Evolutionary conservation across 352 stramenopile species (phyloP), one percentile per base, ranked within the genome.

Genomic region (Pythium volutum): DNA sequence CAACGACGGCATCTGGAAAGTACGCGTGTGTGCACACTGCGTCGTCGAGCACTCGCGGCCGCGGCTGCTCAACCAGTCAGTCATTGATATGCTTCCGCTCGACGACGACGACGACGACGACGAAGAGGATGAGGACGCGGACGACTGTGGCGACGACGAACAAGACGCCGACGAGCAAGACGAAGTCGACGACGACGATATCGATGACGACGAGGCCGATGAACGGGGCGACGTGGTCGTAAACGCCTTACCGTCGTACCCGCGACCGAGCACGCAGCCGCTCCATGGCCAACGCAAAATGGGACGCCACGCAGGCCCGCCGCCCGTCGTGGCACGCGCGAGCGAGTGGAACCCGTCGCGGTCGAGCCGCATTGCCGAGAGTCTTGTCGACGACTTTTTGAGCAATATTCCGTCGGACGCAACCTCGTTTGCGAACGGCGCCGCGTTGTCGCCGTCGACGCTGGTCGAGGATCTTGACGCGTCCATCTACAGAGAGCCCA

Each of bases 21-120:
- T 55, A 8, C 55, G 55, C 2, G 55, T 69, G 23, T 69, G 62
- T 27, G 20, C 55, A 3, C 62, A 65, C 14, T 69, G 62, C 22
- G 62, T 69, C 0, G n/a, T 16, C 14, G 62, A 64, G 25, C 51
- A 58, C 36, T 69, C 62, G 14, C 56, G 55, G 12, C 46, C 62
- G 25, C 52, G 53, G 11, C 50, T 55, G 22, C 59, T 26, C 31
- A 25, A 61, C 43, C 42, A 66, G 38, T 53, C 47, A 16, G 42
- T 49, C n/a, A 38, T 50, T 9, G 38, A 57, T 14, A 43, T 36
- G 31, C 31, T 36, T 11, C 31, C 31, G 31, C 31, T 36, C 4
- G 31, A 36, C 31, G 31, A 36, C 31, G 31, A 36, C 31, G 31
- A 36, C 31, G 31, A 36, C 31, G 10, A 36, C 31, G 31, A 36